Evolutionary conservation across 1,284 basidiomycete species (phyloP).

Genomic region (Schizophyllum commune): DNA sequence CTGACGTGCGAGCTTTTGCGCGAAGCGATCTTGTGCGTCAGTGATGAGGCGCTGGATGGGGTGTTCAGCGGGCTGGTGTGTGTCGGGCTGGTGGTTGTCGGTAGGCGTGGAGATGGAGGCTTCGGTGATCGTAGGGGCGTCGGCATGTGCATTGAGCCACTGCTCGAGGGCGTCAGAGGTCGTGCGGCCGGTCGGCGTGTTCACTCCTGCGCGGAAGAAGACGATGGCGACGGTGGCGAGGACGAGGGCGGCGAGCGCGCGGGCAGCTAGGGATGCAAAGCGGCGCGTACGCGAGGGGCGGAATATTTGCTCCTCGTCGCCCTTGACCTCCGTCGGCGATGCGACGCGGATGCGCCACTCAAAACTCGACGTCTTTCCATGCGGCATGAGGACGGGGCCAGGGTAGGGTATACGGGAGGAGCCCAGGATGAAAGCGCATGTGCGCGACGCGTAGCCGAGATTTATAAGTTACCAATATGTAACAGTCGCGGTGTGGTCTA

Average conservation of each 20-base stretch:
- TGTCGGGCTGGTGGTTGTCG: no score
- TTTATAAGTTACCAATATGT: background rate
- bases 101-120: no score
- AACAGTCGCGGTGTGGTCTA: background rate
- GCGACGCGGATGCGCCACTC: background rate
- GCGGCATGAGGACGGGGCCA: no score
- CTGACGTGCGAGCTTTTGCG: constrained; percentile 59
- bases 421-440: background rate
- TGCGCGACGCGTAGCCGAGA: background rate
- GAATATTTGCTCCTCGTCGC: background rate
- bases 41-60: constrained; percentile 81
- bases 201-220: background rate
- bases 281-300: no score
- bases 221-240: background rate
- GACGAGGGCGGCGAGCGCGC: background rate
- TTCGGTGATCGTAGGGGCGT: background rate
- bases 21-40: constrained; percentile 64
- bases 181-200: background rate
- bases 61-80: constrained; percentile 36
- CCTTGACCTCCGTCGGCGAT: background rate
- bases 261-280: background rate
- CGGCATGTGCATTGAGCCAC: background rate
- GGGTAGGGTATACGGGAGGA: background rate
- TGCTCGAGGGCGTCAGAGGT: background rate
- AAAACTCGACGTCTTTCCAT: background rate